These are phyloP conservation scores for Phaeodactylum tricornutum DNA, from an alignment of 108 stramenopile species.

Conservation along the genomic window DNA sequence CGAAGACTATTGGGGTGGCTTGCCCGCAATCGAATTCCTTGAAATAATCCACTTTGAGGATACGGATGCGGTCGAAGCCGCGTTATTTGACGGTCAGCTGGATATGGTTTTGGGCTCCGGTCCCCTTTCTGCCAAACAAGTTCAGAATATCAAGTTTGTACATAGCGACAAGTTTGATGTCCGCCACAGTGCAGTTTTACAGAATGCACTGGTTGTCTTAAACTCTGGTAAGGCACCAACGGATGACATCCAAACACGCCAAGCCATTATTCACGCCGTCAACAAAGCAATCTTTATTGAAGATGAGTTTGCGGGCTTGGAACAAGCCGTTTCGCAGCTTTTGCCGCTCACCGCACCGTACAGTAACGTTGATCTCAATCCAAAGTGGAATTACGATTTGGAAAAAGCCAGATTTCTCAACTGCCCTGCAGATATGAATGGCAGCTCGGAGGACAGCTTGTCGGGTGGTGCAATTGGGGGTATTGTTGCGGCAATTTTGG, in stretches of 20 bases:
- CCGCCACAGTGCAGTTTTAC: constrained; percentile 30
- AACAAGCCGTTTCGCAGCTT: constrained; percentile 34
- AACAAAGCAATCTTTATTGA: constrained; percentile 46
- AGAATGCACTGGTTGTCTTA: constrained; percentile 38
- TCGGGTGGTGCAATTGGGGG: constrained; percentile 19
- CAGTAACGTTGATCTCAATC: constrained; percentile 50
- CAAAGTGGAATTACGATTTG: constrained; percentile 52
- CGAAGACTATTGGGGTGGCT: constrained; percentile 39
- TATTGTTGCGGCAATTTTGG: constrained; percentile 16
- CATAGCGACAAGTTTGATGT: constrained; percentile 29
- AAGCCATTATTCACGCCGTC: constrained; percentile 57
- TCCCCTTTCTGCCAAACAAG: constrained; percentile 27
- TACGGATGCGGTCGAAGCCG: constrained; percentile 30
- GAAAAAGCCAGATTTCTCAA: constrained; percentile 48
- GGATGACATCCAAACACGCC: constrained; percentile 35
- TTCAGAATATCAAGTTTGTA: constrained; percentile 23
- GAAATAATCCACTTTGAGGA: constrained; percentile 22
- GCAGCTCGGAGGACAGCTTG: not conserved
- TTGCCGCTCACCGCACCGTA: constrained; percentile 39
- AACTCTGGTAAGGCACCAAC: constrained; percentile 35
- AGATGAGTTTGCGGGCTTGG: constrained; percentile 37
- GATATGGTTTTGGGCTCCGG: constrained; percentile 36
- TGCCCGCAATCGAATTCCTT: constrained; percentile 33
- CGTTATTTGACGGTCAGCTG: constrained; percentile 29
- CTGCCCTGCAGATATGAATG: constrained; percentile 25